Conservation (phyloP, 176 grass and related monocot species). For the Microstegium vimineum region DNA sequence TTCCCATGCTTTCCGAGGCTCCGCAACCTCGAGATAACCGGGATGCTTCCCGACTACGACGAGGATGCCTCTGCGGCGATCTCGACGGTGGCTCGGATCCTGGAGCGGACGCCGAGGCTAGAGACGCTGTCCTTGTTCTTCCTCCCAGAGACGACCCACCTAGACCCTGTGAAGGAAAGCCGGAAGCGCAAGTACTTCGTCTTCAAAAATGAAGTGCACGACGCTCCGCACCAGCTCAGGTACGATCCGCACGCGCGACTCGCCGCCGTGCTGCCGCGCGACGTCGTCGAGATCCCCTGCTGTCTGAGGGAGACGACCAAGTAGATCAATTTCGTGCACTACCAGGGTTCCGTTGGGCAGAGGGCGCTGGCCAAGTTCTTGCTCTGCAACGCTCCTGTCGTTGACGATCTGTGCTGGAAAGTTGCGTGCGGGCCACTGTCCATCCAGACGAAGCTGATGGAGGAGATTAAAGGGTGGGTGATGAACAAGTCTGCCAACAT, state of each 20-base stretch:
- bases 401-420: neutral
- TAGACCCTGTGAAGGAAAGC: too few relatives aligned
- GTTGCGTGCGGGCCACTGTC: neutral
- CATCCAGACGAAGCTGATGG: neutral
- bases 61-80: neutral
- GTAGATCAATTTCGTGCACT: constrained; percentile 27
- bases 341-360: neutral
- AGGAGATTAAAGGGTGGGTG: constrained; percentile 12
- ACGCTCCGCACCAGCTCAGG: neutral
- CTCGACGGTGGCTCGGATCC: neutral
- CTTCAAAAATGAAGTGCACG: neutral
- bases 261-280: too few relatives aligned
- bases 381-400: neutral
- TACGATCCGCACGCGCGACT: neutral
- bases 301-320: neutral
- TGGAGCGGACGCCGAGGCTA: neutral
- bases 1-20: neutral
- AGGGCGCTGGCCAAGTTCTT: constrained; percentile 24
- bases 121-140: neutral
- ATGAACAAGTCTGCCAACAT: neutral
- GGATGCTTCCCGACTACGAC: neutral
- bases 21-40: constrained; percentile 3
- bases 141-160: neutral
- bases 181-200: neutral
- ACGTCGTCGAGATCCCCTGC: neutral